Base-by-base conservation (phyloP, 495 filamentous ascomycete genomes). In the Daldinia grandis region DNA sequence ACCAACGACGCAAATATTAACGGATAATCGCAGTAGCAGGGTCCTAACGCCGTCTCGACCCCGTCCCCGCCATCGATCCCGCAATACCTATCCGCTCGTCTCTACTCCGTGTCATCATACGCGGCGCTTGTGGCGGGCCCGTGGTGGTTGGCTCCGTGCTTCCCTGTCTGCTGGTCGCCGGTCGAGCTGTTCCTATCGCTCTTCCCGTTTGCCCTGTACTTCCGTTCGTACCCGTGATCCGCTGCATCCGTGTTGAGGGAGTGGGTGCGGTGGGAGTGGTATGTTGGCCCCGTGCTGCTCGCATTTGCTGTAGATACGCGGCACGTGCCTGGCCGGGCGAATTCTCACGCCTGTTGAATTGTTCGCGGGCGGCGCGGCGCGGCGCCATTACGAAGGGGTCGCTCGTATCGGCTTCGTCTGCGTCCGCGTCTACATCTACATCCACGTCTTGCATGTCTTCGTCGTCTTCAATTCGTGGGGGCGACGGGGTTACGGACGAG, bases 31-130 rank as follows among this genome's bases (percentile, higher is more conserved):
- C 42, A 47, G 1, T 47, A 8, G 6, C 17, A 24, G 42, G 42
- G 42, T 53, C 42, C 73, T 77, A 77, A 42, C 75, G 70, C 31
- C 75, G 61, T 64, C 75, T 65, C 59, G 70, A 27, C 12, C 56
- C 56, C 37, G 58, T 35, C 42, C 58, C 73, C 17, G 66, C 15
- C 5, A 19, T 66, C 63, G 66, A 57, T 28, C 68, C 78, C 12
- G 70, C 68, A 33, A 76, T 30, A 3, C 77, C 78, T 10, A 81
- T 78, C 50, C 79, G 49, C 73, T 81, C 79, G 4, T 80, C 79
- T 38, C 78, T 44, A 9, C 74, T 77, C 64, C 78, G 62, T 57
- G 75, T 75, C 68, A 68, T 70, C 75, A 77, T 69, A 14, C 68
- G 71, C 17, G 76, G 72, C 19, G 74, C 14, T 30, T 19, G 53